These are phyloP conservation scores for Pichia sp. DNA, from an alignment of 1,139 yeast genomes.

Conservation along the genomic window DNA sequence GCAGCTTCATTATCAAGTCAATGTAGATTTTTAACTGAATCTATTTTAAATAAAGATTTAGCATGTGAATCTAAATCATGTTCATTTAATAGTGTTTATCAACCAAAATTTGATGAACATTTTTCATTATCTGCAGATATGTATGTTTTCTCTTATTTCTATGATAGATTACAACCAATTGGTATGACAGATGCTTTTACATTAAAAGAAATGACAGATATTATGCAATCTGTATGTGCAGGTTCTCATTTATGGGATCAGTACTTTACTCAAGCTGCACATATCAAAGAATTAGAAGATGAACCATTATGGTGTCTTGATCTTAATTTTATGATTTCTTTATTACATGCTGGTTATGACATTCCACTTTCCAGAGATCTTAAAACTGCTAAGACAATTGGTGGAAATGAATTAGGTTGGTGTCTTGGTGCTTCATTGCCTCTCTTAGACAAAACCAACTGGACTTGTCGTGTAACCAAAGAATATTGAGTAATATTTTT, in stretches of 20 bases:
- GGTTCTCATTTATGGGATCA: slow-evolving; percentile 66
- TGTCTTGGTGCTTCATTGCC: slow-evolving; percentile 97
- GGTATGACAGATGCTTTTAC: slow-evolving; percentile 93
- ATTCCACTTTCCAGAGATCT: slow-evolving; percentile 86
- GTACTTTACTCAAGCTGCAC: slow-evolving; percentile 24
- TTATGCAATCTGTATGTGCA: slow-evolving; percentile 78
- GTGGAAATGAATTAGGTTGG: slow-evolving; percentile 93
- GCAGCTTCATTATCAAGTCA: slow-evolving; percentile 49
- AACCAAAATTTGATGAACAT: slow-evolving; percentile 78
- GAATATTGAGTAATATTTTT: no score
- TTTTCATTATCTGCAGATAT: slow-evolving; percentile 68
- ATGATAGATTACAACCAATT: slow-evolving; percentile 86
- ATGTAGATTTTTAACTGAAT: slow-evolving; percentile 81
- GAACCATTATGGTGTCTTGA: slow-evolving; percentile 96
- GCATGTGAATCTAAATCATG: slow-evolving; percentile 75
- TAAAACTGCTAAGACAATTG: slow-evolving; percentile 84
- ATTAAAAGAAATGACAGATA: slow-evolving; percentile 71
- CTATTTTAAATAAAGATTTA: slow-evolving; percentile 73
- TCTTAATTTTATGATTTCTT: slow-evolving; percentile 79
- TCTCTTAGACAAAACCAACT: slow-evolving; percentile 61
- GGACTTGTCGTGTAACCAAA: slow-evolving; percentile 58
- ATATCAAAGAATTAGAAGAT: slow-evolving; percentile 50
- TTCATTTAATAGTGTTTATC: slow-evolving; percentile 94
- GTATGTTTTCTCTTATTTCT: slow-evolving; percentile 88
- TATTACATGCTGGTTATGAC: slow-evolving; percentile 92